Percentiles rank a stretch among this genome's conserved stretches.
phyloP scores from a whole-genome alignment of 2,329 filamentous ascomycete species.

The Seiridium unicorne region DNA sequence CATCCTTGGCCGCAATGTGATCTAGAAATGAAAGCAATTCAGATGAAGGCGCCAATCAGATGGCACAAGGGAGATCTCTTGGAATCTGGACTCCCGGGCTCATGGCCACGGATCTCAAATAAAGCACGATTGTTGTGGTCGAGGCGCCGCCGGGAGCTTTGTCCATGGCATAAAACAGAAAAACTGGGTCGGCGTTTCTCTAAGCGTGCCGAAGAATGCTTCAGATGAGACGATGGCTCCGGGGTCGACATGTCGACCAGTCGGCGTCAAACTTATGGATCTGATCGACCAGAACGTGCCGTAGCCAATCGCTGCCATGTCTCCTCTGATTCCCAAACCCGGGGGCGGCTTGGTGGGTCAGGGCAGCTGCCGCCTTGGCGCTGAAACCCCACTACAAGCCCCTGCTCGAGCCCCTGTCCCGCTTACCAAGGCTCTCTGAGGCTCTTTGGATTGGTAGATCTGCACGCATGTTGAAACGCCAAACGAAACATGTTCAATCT shows the following conservation, averaged over 20 bases:
- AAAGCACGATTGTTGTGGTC: not conserved
- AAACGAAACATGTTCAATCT: constrained; percentile 12
- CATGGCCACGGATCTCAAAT: not conserved
- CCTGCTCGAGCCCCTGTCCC: not conserved
- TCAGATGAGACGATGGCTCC: constrained; percentile 1
- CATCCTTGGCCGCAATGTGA: not conserved
- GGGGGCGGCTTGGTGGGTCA: not conserved
- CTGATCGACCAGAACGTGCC: not conserved
- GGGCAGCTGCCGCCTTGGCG: constrained; percentile 5
- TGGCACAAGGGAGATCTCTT: not conserved
- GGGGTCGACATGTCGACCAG: not conserved
- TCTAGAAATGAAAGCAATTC: not conserved
- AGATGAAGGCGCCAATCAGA: constrained; percentile 9
- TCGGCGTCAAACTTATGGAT: not conserved
- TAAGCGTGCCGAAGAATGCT: not conserved
- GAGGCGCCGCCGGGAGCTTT: not conserved
- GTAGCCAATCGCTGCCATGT: constrained; percentile 10
- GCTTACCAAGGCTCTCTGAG: not conserved
- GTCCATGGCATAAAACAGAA: not conserved
- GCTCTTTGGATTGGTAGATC: constrained; percentile 9
- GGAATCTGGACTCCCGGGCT: not conserved
- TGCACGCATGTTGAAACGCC: constrained; percentile 11
- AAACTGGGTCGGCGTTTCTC: not conserved
- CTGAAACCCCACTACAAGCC: not conserved
- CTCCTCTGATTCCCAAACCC: not conserved